Evolutionary conservation across 768 basidiomycete species (phyloP).

Genomic region (Chiua virens): DNA sequence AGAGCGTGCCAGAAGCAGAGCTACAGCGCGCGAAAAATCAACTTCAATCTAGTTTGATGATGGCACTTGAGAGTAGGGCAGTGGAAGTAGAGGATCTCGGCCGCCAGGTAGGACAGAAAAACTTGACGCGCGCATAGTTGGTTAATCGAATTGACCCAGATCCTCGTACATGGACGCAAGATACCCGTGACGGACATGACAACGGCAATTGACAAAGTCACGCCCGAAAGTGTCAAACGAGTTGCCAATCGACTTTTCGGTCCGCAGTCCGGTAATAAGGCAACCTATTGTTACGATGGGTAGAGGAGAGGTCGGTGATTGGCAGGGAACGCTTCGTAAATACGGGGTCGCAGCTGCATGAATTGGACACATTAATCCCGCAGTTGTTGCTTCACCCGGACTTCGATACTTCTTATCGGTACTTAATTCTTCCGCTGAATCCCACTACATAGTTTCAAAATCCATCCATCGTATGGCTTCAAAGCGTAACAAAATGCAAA

Average conservation of each 20-base stretch:
- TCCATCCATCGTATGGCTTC: neutral
- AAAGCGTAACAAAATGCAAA: neutral
- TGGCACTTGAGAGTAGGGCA: constrained; percentile 88
- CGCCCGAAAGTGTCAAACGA: constrained; percentile 64
- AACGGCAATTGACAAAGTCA: constrained; percentile 76
- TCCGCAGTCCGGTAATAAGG: constrained; percentile 55
- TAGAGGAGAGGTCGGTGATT: constrained; percentile 71
- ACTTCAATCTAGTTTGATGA: constrained; percentile 88
- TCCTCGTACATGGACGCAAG: constrained; percentile 84
- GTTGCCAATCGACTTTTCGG: constrained; percentile 80
- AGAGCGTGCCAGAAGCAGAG: constrained; percentile 63
- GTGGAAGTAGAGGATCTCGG: constrained; percentile 90
- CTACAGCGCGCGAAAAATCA: constrained; percentile 92
- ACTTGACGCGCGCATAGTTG: neutral
- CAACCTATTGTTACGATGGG: constrained; percentile 87
- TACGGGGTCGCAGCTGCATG: constrained; percentile 57
- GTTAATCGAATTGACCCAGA: constrained; percentile 37
- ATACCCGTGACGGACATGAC: constrained; percentile 91
- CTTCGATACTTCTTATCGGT: neutral
- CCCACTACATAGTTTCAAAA: neutral
- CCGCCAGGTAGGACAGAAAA: constrained; percentile 59
- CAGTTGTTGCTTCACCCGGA: neutral
- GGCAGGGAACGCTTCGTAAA: constrained; percentile 59
- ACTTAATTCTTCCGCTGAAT: neutral
- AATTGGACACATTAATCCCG: neutral